Percentiles rank a stretch among this genome's conserved stretches.
phyloP scores from a whole-genome alignment of 177 flowering plant species.

The Vitis hybrid region DNA sequence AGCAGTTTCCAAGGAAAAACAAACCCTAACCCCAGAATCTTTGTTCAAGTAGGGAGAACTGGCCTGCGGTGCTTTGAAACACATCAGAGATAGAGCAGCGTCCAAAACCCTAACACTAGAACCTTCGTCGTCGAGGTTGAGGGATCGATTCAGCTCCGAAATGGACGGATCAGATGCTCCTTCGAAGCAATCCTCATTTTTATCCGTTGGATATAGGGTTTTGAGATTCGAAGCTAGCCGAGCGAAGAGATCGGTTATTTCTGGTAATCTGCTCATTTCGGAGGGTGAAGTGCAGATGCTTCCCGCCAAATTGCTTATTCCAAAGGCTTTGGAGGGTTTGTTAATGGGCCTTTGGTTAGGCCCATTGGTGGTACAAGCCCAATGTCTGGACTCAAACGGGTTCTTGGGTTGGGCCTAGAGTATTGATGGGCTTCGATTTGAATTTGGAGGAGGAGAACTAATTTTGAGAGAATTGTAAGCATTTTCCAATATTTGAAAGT shows the following conservation, averaged over 20 bases:
- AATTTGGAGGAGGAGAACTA: too few species aligned
- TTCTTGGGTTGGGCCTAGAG: too few species aligned
- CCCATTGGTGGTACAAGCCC: too few species aligned
- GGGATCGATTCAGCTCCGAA: conserved; percentile 48
- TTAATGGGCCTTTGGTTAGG: too few species aligned
- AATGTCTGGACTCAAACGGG: too few species aligned
- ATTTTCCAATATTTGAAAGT: too few species aligned
- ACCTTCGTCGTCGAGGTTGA: conserved; percentile 35
- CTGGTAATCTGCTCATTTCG: conserved; percentile 22
- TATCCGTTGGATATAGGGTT: conserved; percentile 14
- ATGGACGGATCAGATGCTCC: conserved; percentile 24
- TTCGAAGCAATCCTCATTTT: conserved; percentile 11
- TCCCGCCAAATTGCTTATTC: too few species aligned
- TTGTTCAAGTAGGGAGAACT: background rate
- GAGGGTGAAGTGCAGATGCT: too few species aligned
- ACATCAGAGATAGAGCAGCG: conserved; percentile 69
- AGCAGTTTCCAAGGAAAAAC: background rate
- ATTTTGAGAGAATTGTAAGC: too few species aligned
- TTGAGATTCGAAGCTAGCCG: conserved; percentile 43
- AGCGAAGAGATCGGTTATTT: conserved; percentile 48
- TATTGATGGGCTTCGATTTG: too few species aligned
- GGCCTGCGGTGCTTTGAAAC: conserved; percentile 66
- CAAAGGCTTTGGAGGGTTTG: too few species aligned
- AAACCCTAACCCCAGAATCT: background rate
- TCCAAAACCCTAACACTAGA: conserved; percentile 62